These are phyloP conservation scores for Malassezia dermatis DNA, from an alignment of 1,284 basidiomycete genomes.

Conservation along the genomic window DNA sequence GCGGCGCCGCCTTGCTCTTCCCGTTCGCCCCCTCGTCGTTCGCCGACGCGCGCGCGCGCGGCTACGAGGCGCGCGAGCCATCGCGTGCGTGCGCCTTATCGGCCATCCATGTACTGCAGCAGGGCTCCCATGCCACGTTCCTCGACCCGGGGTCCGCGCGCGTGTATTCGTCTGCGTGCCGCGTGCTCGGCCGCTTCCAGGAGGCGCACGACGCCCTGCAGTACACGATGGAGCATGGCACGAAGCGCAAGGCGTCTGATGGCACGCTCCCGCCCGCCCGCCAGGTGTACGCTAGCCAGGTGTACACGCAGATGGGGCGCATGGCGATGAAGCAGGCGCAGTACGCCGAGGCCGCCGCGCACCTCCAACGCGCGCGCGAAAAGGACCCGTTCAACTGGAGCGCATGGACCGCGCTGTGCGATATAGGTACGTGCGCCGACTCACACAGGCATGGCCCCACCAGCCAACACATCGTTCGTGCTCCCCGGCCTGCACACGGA, in stretches of 20 bases:
- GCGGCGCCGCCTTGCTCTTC: slow-evolving; percentile 30
- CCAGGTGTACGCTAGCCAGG: slow-evolving; percentile 21
- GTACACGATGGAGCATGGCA: slow-evolving; percentile 15
- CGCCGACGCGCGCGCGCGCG: slow-evolving; percentile 18
- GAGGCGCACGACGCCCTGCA: slow-evolving; percentile 30
- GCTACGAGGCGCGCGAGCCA: slow-evolving; percentile 18
- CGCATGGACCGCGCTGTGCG: slow-evolving; percentile 35
- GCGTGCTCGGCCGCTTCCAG: slow-evolving; percentile 22
- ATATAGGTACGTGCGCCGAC: slow-evolving; percentile 14
- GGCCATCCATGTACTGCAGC: slow-evolving; percentile 35
- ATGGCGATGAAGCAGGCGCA: slow-evolving; percentile 24
- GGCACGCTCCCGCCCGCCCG: background rate
- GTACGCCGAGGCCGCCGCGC: slow-evolving; percentile 20
- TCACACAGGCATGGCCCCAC: slow-evolving; percentile 1
- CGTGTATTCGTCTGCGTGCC: slow-evolving; percentile 35
- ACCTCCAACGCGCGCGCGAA: slow-evolving; percentile 21
- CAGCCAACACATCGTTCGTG: slow-evolving; percentile 12
- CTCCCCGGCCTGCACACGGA: slow-evolving; percentile 16
- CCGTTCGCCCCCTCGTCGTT: slow-evolving; percentile 33
- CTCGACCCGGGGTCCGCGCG: slow-evolving; percentile 28
- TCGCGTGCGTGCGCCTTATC: slow-evolving; percentile 30
- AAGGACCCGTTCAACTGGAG: slow-evolving; percentile 36
- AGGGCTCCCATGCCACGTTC: slow-evolving; percentile 28
- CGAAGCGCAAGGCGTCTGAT: slow-evolving; percentile 15
- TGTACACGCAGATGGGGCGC: slow-evolving; percentile 26